Conservation (phyloP, 768 basidiomycete species). For the Strobilomyces dryophilus region DNA sequence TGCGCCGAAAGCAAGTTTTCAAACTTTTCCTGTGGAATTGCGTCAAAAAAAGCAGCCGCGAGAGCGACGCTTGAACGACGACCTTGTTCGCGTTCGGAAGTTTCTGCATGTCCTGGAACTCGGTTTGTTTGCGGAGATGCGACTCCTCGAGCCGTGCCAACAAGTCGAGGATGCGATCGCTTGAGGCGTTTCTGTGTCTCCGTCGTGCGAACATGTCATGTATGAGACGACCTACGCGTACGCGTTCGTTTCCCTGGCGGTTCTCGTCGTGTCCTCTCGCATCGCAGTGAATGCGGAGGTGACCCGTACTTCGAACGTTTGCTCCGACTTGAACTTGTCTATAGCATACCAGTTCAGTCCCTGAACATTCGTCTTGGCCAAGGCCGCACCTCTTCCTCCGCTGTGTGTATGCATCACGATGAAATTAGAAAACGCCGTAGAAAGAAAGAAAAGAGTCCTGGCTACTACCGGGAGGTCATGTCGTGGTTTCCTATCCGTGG, state of each 20-base stretch:
- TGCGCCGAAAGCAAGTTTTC: too few relatives aligned
- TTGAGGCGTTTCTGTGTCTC: too few relatives aligned
- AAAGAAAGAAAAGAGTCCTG: background rate
- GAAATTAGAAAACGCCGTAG: background rate
- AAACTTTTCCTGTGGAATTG: too few relatives aligned
- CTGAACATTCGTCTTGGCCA: background rate
- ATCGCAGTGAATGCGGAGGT: conserved; percentile 14
- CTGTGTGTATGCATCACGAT: background rate
- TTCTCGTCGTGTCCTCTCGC: conserved; percentile 9
- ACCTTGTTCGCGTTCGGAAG: too few relatives aligned
- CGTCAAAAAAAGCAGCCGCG: too few relatives aligned
- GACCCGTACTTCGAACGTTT: conserved; percentile 19
- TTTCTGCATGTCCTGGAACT: too few relatives aligned
- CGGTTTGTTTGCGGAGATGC: too few relatives aligned
- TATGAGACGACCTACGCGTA: conserved; percentile 22
- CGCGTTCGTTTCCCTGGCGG: conserved; percentile 24
- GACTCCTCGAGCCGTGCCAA: too few relatives aligned
- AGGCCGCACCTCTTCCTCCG: conserved; percentile 11
- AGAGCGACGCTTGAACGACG: too few relatives aligned
- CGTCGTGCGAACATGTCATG: background rate
- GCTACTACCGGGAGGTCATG: conserved; percentile 11
- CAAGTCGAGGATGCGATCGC: too few relatives aligned
- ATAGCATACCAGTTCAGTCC: background rate
- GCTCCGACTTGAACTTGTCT: conserved; percentile 15
- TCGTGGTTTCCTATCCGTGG: conserved; percentile 9